These are phyloP conservation scores for Cladosporium sp. DNA, from an alignment of 2,329 filamentous ascomycete species.

Conservation along the genomic window DNA sequence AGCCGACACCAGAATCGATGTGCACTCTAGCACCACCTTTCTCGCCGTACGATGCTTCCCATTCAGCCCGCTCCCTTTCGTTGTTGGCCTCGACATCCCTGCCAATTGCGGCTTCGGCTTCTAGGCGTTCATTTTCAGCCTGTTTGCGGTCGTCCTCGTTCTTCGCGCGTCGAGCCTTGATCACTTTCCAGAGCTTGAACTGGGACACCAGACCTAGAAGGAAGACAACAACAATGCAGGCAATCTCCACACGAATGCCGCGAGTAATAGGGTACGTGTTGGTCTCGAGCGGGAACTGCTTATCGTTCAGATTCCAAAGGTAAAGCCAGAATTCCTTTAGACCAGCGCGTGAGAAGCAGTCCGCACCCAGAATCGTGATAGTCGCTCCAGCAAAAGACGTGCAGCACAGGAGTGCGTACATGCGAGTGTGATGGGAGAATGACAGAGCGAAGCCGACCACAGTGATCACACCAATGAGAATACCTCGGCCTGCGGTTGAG, in stretches of 20 bases:
- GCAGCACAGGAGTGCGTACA: constrained; percentile 72
- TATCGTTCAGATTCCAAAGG: constrained; percentile 78
- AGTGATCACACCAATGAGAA: constrained; percentile 75
- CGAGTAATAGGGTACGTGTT: constrained; percentile 81
- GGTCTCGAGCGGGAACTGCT: constrained; percentile 75
- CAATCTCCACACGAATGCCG: constrained; percentile 82
- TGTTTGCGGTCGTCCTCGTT: constrained; percentile 49
- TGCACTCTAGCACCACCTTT: constrained; percentile 43
- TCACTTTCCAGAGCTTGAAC: constrained; percentile 79
- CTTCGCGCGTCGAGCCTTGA: constrained; percentile 56
- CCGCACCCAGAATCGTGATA: constrained; percentile 76
- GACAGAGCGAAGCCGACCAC: constrained; percentile 70
- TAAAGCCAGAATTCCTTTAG: constrained; percentile 97
- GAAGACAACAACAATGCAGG: constrained; percentile 71
- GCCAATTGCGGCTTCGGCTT: constrained; percentile 70
- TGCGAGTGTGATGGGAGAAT: constrained; percentile 74
- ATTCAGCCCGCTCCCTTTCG: constrained; percentile 62
- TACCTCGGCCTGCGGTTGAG: constrained; percentile 61
- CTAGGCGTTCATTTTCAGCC: constrained; percentile 59
- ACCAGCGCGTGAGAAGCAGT: constrained; percentile 86
- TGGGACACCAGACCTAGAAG: constrained; percentile 80
- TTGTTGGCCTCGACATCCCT: constrained; percentile 64
- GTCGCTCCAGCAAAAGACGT: constrained; percentile 84
- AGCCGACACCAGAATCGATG: constrained; percentile 55
- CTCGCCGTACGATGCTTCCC: constrained; percentile 77